Evolutionary conservation across 73 alveolate genomes (phyloP), one percentile per base, ranked within the genome.

Genomic region (Blepharisma stoltei): DNA sequence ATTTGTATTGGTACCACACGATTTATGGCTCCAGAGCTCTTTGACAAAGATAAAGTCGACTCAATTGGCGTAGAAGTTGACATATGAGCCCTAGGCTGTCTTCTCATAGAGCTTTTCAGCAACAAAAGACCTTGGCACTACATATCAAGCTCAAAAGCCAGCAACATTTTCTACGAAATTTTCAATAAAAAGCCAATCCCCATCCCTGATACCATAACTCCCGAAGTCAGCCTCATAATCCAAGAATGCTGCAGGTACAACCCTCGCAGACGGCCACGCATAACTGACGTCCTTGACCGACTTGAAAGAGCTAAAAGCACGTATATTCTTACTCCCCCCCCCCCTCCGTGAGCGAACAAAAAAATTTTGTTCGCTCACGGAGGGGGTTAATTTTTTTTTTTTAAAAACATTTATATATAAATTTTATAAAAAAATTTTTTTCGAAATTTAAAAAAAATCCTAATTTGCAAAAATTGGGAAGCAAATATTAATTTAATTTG

Each of bases 11-110:
- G 99, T 0, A 96, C 99, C 1, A 98, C 99, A 9, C 79, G 98
- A 37, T 96, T 94, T 85, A 96, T 96, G 99, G 99, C 99, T 4
- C 99, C 99, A 5, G 99, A 96, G 83, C 92, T 94, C 37, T 96
- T 90, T 86, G 92, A 90, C 71, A 94, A 94, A 80, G 73, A 60
- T 60, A 69, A 43, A 25, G 38, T 38, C 5, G 79, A 38, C 11
- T 7, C 67, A 14, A 69, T 69, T 44, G 79, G 79, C 11, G 67
- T 46, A 14, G 79, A 69, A 69, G 60, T 69, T 1, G 79, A 69
- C 27, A 46, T 69, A 14, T 69, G 79, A 6, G 65, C 67, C 27
- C 27, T 69, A 14, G 79, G 79, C 14, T 69, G 79, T 46, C 11
- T 69, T 81, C 9, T 69, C 20, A 69, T 69, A n/a, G 79, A 69